Evolutionary conservation across 345 rosid genomes (phyloP), one percentile per base, ranked within the genome.

Genomic region (Tarenaya hassleriana): DNA sequence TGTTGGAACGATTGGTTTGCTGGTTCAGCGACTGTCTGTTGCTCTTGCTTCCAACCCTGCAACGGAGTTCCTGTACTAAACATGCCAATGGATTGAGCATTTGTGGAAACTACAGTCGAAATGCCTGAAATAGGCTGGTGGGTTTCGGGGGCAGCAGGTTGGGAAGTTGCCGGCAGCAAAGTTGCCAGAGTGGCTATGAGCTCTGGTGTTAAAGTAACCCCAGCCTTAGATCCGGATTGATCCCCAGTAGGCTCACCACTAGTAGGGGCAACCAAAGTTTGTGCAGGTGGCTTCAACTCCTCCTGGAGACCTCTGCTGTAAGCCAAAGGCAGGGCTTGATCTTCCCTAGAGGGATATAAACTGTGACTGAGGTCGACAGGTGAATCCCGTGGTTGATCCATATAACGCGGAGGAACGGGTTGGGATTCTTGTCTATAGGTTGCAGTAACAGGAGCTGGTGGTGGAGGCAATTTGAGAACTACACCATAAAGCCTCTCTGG

Each of bases 401-500:
- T 42, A 39, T 63, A 73, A 45, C 75, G 40, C 34, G 58, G 55
- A 64, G 64, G 72, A 46, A 56, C 55, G 31, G 83, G 61, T 58
- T 69, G 84, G 33, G 55, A 55, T 16, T 77, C 79, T 47, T 66
- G 82, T 44, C 73, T 76, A 45, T 50, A 15, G 1, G 77, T 16
- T 54, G 71, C 68, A 50, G 69, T 49, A 37, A 47, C 60, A 41
- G 88, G 72, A 42, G 43, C 69, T 34, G 82, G 73, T 66, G 82
- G 83, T 1, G 80, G 86, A 16, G 70, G 55, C 69, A 88, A 51
- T 75, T 80, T 88, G 68, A 92, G 87, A 48, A 92, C 95, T 40
- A 94, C 97, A 19, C 97, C 99, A 69, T 88, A 94, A 19, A 94
- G 75, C 31, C 99, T 90, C 55, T 94, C 97, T 16, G 85, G 97